Conservation (phyloP, 1,284 basidiomycete genomes). For the Malassezia globosa region DNA sequence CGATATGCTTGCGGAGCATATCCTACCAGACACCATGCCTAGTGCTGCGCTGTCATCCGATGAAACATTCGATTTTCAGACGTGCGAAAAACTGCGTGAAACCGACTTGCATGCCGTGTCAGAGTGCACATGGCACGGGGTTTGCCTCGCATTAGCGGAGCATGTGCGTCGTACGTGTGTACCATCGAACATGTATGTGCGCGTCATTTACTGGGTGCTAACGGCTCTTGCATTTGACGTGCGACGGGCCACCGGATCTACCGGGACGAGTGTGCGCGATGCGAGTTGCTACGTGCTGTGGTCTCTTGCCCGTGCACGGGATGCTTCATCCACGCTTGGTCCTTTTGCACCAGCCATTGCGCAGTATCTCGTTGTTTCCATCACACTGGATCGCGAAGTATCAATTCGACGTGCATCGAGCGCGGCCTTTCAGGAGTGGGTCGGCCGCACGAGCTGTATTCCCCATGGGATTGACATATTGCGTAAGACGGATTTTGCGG, state of each 20-base stretch:
- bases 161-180: constrained; percentile 67
- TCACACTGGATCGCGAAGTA: constrained; percentile 83
- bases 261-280: constrained; percentile 88
- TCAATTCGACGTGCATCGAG: constrained; percentile 92
- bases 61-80: background rate
- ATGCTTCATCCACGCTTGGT: constrained; percentile 56
- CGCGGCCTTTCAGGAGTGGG: constrained; percentile 93
- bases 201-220: constrained; percentile 28
- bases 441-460: constrained; percentile 72
- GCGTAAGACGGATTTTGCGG: constrained; percentile 83
- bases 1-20: constrained; percentile 54
- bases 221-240: constrained; percentile 77
- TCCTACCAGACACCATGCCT: constrained; percentile 57
- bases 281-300: constrained; percentile 88
- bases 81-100: background rate
- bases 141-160: constrained; percentile 82
- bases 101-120: constrained; percentile 52
- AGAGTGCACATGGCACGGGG: constrained; percentile 88
- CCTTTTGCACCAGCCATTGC: constrained; percentile 51
- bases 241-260: constrained; percentile 76
- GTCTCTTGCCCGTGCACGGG: constrained; percentile 64
- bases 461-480: constrained; percentile 88
- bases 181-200: constrained; percentile 18
- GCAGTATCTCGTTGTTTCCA: constrained; percentile 61
- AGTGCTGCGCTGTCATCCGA: constrained; percentile 50